These are phyloP conservation scores for Wickerhamomyces ciferrii DNA, from an alignment of 805 yeast species.

Conservation along the genomic window DNA sequence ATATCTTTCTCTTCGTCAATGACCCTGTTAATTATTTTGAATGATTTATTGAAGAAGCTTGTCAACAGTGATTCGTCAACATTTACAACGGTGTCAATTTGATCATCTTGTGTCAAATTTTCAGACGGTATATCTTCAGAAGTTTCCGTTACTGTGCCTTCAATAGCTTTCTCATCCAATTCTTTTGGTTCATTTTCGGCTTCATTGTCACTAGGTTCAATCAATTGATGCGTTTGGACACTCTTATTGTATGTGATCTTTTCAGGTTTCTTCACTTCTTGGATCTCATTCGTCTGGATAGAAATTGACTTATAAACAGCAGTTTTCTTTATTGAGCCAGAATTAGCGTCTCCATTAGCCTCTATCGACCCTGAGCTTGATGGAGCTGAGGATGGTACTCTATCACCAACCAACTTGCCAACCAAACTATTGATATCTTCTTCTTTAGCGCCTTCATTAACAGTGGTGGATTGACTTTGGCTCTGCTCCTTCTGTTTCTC, in stretches of 20 bases:
- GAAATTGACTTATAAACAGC: conserved; percentile 2
- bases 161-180: background rate
- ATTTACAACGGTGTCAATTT: background rate
- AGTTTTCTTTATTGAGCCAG: background rate
- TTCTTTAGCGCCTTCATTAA: background rate
- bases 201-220: background rate
- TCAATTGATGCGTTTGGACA: conserved; percentile 13
- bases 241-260: conserved; percentile 19
- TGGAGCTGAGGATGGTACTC: conserved; percentile 1
- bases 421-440: background rate
- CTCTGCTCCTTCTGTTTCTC: conserved; percentile 16
- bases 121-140: background rate
- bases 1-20: conserved; percentile 23
- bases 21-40: conserved; percentile 18
- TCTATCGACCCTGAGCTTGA: background rate
- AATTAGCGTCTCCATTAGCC: background rate
- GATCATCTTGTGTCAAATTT: background rate
- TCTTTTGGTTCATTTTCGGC: background rate
- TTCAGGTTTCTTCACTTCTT: conserved; percentile 7
- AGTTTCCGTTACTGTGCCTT: too few relatives aligned
- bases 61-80: conserved; percentile 9
- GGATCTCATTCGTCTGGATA: background rate
- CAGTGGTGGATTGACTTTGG: background rate
- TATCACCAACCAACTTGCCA: background rate
- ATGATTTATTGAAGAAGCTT: conserved; percentile 15